Percentiles rank a stretch among this genome's conserved stretches.
These are phyloP conservation scores for Aquilaria sinensis DNA, from an alignment of 345 rosid genomes.

Conservation along the genomic window DNA sequence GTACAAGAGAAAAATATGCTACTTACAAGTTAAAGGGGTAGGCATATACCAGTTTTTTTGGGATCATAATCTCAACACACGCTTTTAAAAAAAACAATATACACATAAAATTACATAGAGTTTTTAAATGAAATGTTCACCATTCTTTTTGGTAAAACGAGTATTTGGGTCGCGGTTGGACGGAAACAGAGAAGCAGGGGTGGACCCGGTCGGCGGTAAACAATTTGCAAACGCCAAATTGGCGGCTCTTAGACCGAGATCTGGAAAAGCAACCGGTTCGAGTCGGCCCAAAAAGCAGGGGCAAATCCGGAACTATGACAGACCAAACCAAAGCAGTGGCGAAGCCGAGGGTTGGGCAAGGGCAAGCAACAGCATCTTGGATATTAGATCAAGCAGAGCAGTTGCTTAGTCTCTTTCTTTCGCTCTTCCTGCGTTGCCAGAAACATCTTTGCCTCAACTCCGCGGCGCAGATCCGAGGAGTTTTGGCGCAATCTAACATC, in stretches of 20 bases:
- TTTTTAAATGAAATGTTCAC: no score
- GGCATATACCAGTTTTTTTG: no score
- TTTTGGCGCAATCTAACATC: constrained; percentile 24
- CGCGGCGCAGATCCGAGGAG: constrained; percentile 35
- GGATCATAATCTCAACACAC: no score
- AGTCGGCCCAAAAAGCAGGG: neutral
- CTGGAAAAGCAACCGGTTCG: neutral
- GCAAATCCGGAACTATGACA: constrained; percentile 3
- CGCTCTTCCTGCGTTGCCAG: neutral
- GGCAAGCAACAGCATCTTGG: neutral
- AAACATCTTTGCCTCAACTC: constrained; percentile 12
- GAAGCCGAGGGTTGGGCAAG: neutral
- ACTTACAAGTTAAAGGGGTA: no score
- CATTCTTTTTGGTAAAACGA: no score
- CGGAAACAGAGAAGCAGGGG: no score
- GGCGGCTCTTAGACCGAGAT: neutral
- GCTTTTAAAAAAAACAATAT: no score
- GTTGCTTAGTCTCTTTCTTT: neutral
- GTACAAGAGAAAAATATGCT: no score
- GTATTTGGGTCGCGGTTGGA: no score
- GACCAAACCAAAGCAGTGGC: neutral
- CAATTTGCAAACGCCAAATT: neutral
- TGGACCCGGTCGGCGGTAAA: no score
- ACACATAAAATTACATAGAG: no score
- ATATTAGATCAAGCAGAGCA: constrained; percentile 3